A percentile compares a stretch with the other conserved stretches of the same genome.
Evolutionary conservation across 2,329 filamentous ascomycete species (phyloP).

Genomic region (Beauveria varroae): DNA sequence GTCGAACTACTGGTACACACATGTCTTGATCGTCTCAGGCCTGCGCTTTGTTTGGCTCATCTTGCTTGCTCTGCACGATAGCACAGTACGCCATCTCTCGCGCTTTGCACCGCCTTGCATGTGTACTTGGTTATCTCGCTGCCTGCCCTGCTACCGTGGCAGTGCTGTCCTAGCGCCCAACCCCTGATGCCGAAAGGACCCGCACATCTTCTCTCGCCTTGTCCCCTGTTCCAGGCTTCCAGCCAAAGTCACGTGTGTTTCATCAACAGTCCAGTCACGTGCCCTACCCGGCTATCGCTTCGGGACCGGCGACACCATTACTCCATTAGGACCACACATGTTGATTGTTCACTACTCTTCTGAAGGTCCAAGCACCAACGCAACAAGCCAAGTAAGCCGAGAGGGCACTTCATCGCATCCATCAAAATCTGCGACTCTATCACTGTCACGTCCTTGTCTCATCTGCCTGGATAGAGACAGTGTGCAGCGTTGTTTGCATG

Average conservation of each 20-base stretch:
- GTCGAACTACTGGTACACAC: neutral
- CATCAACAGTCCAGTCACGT: neutral
- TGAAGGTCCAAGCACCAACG: neutral
- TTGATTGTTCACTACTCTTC: neutral
- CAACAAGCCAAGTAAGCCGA: neutral
- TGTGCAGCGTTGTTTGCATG: neutral
- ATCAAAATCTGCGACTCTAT: neutral
- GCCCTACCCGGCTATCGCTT: neutral
- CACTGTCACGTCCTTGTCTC: neutral
- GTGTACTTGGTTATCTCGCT: neutral
- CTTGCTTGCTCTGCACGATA: neutral
- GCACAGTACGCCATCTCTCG: neutral
- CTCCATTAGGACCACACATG: neutral
- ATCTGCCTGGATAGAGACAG: neutral
- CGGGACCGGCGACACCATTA: neutral
- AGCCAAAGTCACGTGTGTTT: neutral
- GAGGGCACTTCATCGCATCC: neutral
- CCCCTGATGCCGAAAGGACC: neutral
- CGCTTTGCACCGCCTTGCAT: neutral
- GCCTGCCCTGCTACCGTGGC: neutral
- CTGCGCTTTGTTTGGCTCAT: neutral
- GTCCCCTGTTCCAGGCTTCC: neutral
- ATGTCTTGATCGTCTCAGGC: neutral
- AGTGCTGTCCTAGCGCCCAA: neutral
- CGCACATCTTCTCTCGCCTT: too few relatives aligned